These are phyloP conservation scores for Crithidia bombi DNA, from an alignment of 208 protist species.

Conservation along the genomic window DNA sequence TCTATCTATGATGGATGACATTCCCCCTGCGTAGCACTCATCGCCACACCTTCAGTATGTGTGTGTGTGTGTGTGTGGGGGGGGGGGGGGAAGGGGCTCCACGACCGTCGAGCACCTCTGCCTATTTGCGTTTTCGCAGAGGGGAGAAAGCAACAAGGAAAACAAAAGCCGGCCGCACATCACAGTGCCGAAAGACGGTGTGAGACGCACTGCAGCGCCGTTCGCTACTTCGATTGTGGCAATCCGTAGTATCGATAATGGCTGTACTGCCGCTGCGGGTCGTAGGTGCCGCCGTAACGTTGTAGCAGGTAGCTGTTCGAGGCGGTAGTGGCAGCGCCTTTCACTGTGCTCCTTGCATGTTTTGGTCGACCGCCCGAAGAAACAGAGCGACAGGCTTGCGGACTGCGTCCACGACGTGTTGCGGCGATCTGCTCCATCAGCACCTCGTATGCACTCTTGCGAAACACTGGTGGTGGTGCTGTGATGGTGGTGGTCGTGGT, in stretches of 20 bases:
- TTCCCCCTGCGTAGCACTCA: too few relatives aligned
- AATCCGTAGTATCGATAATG: conserved; percentile 74
- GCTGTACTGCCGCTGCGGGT: conserved; percentile 63
- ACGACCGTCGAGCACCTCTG: too few relatives aligned
- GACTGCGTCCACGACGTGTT: conserved; percentile 11
- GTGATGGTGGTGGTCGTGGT: not conserved
- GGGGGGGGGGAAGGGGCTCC: too few relatives aligned
- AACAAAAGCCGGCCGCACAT: too few relatives aligned
- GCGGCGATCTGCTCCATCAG: conserved; percentile 46
- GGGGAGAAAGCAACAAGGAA: too few relatives aligned
- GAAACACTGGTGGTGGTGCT: conserved; percentile 30
- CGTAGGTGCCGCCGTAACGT: conserved; percentile 71
- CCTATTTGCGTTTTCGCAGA: too few relatives aligned
- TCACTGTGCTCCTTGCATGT: not conserved
- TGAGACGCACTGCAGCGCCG: too few relatives aligned
- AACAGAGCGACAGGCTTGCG: conserved; percentile 1
- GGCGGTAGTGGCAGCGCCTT: conserved; percentile 1
- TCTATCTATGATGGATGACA: too few relatives aligned
- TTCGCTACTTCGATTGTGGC: conserved; percentile 35
- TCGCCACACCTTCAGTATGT: too few relatives aligned
- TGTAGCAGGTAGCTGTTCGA: conserved; percentile 68
- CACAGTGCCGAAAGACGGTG: too few relatives aligned
- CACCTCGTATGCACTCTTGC: conserved; percentile 55
- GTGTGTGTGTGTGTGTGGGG: too few relatives aligned
- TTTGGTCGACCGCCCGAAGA: conserved; percentile 1